Conservation (phyloP, 495 filamentous ascomycete species). For the Oidiodendron maius region DNA sequence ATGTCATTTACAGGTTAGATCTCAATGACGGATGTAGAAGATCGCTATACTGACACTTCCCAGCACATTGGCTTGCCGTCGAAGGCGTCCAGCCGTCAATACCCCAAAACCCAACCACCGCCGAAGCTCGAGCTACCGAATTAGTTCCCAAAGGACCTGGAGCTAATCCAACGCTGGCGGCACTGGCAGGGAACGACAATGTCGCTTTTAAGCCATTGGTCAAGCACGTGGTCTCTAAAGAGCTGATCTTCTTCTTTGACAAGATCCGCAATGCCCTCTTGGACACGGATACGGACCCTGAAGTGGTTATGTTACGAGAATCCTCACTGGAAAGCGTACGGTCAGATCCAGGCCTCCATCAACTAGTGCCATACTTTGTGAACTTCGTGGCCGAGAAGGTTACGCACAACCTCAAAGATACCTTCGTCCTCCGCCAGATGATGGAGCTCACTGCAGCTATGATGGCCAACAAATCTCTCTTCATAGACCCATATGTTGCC, state of each 20-base stretch:
- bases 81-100: constrained; percentile 96
- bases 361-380: constrained; percentile 91
- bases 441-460: constrained; percentile 81
- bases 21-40: neutral
- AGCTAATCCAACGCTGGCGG: constrained; percentile 73
- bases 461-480: constrained; percentile 74
- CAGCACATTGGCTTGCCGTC: constrained; percentile 92
- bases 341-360: constrained; percentile 86
- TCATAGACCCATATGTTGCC: constrained; percentile 86
- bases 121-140: constrained; percentile 73
- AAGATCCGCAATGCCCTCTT: constrained; percentile 82
- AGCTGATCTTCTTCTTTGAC: constrained; percentile 95
- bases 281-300: constrained; percentile 74
- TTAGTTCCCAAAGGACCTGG: constrained; percentile 83
- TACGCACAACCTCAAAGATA: constrained; percentile 78
- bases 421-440: constrained; percentile 83
- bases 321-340: constrained; percentile 77
- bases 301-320: constrained; percentile 58
- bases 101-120: constrained; percentile 85
- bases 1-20: constrained; percentile 77
- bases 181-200: constrained; percentile 76
- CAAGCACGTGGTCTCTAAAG: constrained; percentile 91
- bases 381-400: constrained; percentile 93
- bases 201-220: constrained; percentile 80
- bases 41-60: neutral